Evolutionary conservation across 176 grass and related monocot species (phyloP).

Genomic region (Eleusine indica): DNA sequence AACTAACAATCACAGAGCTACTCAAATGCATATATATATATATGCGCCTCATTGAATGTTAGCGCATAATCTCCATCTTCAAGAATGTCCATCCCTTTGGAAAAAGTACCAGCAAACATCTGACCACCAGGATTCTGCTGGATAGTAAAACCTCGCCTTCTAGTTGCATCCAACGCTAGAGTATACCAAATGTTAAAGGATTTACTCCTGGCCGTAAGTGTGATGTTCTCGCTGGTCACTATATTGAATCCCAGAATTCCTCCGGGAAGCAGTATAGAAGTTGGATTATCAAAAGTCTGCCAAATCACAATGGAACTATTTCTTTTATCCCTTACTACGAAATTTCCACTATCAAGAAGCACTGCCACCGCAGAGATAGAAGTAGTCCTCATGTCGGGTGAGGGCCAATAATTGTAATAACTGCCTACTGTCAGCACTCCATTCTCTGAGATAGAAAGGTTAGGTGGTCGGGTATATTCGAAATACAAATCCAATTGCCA

Average conservation of each 20-base stretch:
- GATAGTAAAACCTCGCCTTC: too few relatives aligned
- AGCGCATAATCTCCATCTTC: constrained; percentile 5
- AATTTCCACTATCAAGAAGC: constrained; percentile 45
- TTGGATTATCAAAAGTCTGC: constrained; percentile 45
- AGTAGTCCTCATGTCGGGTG: neutral
- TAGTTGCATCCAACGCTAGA: too few relatives aligned
- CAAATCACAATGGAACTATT: constrained; percentile 27
- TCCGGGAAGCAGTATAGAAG: constrained; percentile 14
- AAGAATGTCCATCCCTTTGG: neutral
- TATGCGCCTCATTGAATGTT: neutral
- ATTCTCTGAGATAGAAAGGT: too few relatives aligned
- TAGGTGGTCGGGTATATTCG: too few relatives aligned
- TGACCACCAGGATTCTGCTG: too few relatives aligned
- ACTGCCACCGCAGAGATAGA: neutral
- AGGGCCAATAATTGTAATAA: neutral
- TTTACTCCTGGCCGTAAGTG: too few relatives aligned
- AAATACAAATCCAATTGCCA: too few relatives aligned
- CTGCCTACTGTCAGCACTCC: too few relatives aligned
- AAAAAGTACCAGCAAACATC: neutral
- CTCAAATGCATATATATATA: neutral
- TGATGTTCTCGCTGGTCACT: too few relatives aligned
- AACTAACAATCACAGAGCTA: neutral
- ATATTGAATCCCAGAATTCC: neutral
- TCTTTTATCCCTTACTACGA: constrained; percentile 27
- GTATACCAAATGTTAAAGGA: too few relatives aligned